Base-by-base conservation (phyloP, 2,329 filamentous ascomycete genomes). In the Clonostachys rosea region DNA sequence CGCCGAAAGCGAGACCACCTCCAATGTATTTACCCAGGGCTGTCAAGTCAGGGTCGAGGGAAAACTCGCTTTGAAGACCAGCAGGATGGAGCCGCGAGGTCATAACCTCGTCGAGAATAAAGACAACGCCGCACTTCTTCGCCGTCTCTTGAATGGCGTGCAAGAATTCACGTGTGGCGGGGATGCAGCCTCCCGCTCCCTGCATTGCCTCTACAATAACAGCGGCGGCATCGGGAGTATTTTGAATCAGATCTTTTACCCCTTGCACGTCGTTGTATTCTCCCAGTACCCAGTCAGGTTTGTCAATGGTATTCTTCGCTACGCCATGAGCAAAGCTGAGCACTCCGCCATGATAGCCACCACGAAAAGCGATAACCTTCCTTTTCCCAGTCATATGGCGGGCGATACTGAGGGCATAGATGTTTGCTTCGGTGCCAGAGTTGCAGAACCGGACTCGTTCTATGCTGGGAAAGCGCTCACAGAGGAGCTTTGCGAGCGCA, bases 31-130 rank as follows among this genome's bases (percentile, higher is more conserved):
- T 88, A 1, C 84, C 84, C 39, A 87, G 61, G 0, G 81, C 83
- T 41, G 75, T 81, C 45, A 87, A 59, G 56, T 87, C 84, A 0
- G 84, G 82, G 3, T 63, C 65, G 9, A 84, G 58, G 3, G 62
- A 67, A 24, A 67, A 49, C 20, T 63, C 50, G 3, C 61, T 56
- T 7, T 73, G 69, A 4, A 82, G 59, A 1, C 84, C 83, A 7
- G 70, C 65, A 2, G 67, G 66, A 5, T 56, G 57, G 24, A 87
- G 63, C 3, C 84, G 72, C 5, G 79, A 84, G 0, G 84, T 87
- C 76, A 87, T 84, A 6, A 89, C 84, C 62, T 89, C 86, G 58
- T 89, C 86, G 12, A 87, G 67, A 35, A 89, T 81, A 52, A 89
- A 74, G 1, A 89, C 49, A 0, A 78, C 78, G 2, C 75, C 76